These are phyloP conservation scores for Blastobotrys malaysiensis DNA, from an alignment of 1,139 yeast species.

Conservation along the genomic window DNA sequence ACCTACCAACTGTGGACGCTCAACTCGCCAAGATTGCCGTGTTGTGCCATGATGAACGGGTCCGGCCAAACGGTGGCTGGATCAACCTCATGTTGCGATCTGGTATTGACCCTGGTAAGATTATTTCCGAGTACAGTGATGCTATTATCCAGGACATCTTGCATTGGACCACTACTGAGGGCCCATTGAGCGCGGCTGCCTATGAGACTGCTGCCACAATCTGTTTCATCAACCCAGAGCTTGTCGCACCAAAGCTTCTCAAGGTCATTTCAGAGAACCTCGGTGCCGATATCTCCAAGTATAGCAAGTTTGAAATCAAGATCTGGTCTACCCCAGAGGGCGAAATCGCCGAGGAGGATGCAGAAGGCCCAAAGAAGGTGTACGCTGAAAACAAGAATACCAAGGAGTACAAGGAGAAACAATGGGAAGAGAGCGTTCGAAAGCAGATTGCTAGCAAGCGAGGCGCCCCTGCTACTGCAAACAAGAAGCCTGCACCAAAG, in stretches of 20 bases:
- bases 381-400: constrained; percentile 52
- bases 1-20: constrained; percentile 30
- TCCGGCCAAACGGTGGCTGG: constrained; percentile 59
- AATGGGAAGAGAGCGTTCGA: constrained; percentile 86
- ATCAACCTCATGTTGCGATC: constrained; percentile 65
- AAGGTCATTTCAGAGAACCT: constrained; percentile 26
- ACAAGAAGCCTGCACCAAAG: constrained; percentile 31
- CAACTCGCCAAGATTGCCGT: constrained; percentile 47
- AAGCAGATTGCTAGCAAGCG: constrained; percentile 58
- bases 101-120: constrained; percentile 56
- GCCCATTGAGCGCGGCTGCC: constrained; percentile 39
- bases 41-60: constrained; percentile 44
- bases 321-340: constrained; percentile 72
- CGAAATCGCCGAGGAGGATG: constrained; percentile 60
- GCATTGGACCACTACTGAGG: constrained; percentile 21
- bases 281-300: constrained; percentile 11
- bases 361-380: constrained; percentile 33
- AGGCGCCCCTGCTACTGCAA: constrained; percentile 21
- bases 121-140: constrained; percentile 43
- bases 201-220: constrained; percentile 56
- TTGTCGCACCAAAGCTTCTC: constrained; percentile 50
- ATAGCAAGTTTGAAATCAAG: constrained; percentile 38
- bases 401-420: constrained; percentile 75
- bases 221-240: constrained; percentile 63
- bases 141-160: constrained; percentile 36